Evolutionary conservation across 805 yeast species (phyloP).

Genomic region (Monosporozyma yasuniensis): DNA sequence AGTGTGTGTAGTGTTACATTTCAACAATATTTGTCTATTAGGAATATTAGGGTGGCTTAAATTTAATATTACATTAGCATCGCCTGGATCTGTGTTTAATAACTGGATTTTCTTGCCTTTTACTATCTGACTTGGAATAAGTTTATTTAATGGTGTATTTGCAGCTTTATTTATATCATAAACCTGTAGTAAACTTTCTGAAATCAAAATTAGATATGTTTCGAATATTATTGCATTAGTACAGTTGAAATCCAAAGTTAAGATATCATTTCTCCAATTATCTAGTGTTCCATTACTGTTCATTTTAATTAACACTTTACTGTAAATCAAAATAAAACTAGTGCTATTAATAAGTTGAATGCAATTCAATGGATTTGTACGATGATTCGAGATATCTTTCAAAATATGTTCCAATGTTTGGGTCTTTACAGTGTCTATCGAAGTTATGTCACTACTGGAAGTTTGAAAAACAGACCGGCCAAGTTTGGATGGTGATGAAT

Average conservation of each 20-base stretch:
- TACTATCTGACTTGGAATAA: slow-evolving; percentile 55
- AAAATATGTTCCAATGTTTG: background rate
- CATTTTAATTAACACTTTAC: slow-evolving; percentile 58
- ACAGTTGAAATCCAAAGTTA: slow-evolving; percentile 37
- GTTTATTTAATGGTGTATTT: slow-evolving; percentile 19
- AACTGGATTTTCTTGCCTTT: slow-evolving; percentile 56
- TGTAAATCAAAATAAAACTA: slow-evolving; percentile 57
- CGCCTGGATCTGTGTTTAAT: slow-evolving; percentile 32
- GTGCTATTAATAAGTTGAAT: slow-evolving; percentile 47
- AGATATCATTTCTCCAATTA: slow-evolving; percentile 30
- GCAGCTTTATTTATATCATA: slow-evolving; percentile 37
- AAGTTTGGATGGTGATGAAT: slow-evolving; percentile 13
- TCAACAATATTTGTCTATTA: slow-evolving; percentile 50
- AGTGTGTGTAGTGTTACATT: slow-evolving; percentile 8
- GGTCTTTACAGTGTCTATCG: slow-evolving; percentile 25
- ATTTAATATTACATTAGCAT: slow-evolving; percentile 31
- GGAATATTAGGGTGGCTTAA: slow-evolving; percentile 59
- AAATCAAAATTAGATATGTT: slow-evolving; percentile 44
- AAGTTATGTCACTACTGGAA: slow-evolving; percentile 12
- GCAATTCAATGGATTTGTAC: slow-evolving; percentile 50
- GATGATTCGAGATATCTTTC: slow-evolving; percentile 30
- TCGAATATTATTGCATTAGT: slow-evolving; percentile 35
- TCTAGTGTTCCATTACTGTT: slow-evolving; percentile 50
- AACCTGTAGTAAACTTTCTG: slow-evolving; percentile 62
- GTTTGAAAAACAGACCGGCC: slow-evolving; percentile 16